Base-by-base conservation (phyloP, 1,284 basidiomycete species). In the Inonotus obliquus region DNA sequence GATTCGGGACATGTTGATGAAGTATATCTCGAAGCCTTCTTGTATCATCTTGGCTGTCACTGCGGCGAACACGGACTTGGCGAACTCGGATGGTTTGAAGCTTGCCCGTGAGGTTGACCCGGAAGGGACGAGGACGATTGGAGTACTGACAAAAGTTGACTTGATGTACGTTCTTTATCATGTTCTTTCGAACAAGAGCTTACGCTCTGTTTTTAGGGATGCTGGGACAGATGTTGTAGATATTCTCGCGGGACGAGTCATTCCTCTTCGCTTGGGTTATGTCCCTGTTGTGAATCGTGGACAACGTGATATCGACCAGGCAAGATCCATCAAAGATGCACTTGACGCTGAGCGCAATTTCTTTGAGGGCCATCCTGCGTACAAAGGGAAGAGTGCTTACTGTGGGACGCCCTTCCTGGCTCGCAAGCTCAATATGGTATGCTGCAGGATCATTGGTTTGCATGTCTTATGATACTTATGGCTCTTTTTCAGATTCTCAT, bases 361-460 rank as follows among this genome's bases (percentile, higher is more conserved):
- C 82, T 99, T 99, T 72, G 94, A 98, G 76, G 92, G 83, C 69
- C 96, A 99, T 73, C 75, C 86, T 25, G 92, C 92, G 56, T 99
- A 99, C 77, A 90, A 93, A 70, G 84, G 86, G 72, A 98, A 98
- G 76, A 86, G 93, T 7, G 89, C 94, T 69, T 99, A 95, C 76
- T 99, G 96, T 69, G 96, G 96, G 65, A 99, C 96, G 1, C 95
- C 96, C 7, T 99, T 96, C 86, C 85, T 99, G 54, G 95, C 96
- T 0, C 85, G 94, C 67, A 97, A 97, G 77, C 87, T 99, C 66
- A 99, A 98, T 75, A 91, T 94, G 81, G 93, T 94, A 65, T 53
- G 81, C 75, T 60, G n/a, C n/a, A 52, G n/a, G 64, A 60, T 17
- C 17, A 2, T 25, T 25, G 54, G 1, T 60, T 41, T 14, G 29